Percentiles rank a stretch among this genome's conserved stretches.
Evolutionary conservation across 1,139 yeast species (phyloP).

Genomic region (Taphrina pruni): DNA sequence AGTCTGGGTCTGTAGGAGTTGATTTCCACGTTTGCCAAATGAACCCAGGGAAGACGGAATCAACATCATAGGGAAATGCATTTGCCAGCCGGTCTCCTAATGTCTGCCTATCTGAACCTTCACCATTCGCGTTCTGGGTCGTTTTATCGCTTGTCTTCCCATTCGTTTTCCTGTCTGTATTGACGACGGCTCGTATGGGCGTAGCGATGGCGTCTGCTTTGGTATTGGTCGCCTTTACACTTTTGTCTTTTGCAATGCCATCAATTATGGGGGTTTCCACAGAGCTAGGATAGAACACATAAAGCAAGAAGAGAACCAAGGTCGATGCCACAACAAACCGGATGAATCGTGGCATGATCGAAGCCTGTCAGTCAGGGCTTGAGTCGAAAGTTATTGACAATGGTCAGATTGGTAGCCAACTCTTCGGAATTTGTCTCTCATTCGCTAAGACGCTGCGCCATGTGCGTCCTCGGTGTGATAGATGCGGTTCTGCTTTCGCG

Average conservation of each 20-base stretch:
- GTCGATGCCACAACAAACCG: constrained; percentile 22
- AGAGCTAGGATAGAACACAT: constrained; percentile 21
- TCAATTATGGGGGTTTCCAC: background rate
- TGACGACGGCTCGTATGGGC: background rate
- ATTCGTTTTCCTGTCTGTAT: background rate
- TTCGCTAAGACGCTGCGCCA: no score
- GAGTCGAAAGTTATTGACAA: no score
- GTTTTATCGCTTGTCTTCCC: background rate
- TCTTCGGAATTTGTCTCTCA: no score
- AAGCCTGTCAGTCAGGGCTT: no score
- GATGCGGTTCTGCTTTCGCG: no score
- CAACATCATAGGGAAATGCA: constrained; percentile 36
- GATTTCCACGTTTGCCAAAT: constrained; percentile 98
- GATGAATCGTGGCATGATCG: constrained; percentile 19
- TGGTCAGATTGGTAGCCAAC: no score
- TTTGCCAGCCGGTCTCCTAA: constrained; percentile 1
- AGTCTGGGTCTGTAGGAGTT: constrained; percentile 51
- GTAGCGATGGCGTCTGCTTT: background rate
- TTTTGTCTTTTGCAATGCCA: background rate
- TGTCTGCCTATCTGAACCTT: background rate
- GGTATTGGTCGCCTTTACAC: background rate
- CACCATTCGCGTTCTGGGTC: no score
- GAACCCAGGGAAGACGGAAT: constrained; percentile 66
- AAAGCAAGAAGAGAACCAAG: constrained; percentile 9
- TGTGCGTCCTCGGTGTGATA: no score